Percentiles rank a stretch among this genome's conserved stretches.
These are phyloP conservation scores for Sanghuangporus weigelae DNA, from an alignment of 1,284 basidiomycete genomes.

Conservation along the genomic window DNA sequence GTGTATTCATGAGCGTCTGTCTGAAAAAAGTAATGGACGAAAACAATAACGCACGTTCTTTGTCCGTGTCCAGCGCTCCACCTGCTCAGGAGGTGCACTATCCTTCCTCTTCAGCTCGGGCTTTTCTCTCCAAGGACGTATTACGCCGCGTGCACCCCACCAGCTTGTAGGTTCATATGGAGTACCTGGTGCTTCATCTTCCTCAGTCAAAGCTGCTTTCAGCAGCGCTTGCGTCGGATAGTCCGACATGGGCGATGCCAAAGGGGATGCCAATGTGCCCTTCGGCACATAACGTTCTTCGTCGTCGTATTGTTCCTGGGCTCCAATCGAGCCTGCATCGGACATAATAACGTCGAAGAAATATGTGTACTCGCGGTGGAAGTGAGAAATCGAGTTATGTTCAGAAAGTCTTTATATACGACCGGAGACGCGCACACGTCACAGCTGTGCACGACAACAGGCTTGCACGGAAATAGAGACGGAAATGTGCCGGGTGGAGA, in stretches of 20 bases:
- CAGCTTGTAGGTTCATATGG: constrained; percentile 23
- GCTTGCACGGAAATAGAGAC: not conserved
- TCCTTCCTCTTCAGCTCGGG: constrained; percentile 23
- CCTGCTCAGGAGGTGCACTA: constrained; percentile 44
- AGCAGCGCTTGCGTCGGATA: constrained; percentile 1
- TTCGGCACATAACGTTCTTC: not conserved
- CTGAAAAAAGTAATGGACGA: not conserved
- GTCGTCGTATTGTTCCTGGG: not conserved
- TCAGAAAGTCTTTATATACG: not conserved
- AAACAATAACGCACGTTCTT: constrained; percentile 34
- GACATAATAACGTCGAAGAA: constrained; percentile 1
- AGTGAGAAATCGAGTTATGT: not conserved
- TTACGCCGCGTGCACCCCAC: constrained; percentile 22
- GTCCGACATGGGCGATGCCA: not conserved
- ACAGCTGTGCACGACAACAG: not conserved
- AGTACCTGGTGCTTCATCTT: not conserved
- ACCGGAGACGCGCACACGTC: not conserved
- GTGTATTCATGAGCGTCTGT: not conserved
- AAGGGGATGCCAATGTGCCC: not conserved
- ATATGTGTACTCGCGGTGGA: not conserved
- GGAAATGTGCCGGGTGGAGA: not conserved
- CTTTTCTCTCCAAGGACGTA: constrained; percentile 30
- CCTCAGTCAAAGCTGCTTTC: not conserved
- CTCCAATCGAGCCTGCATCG: not conserved
- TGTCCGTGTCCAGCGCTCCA: constrained; percentile 43